Evolutionary conservation across 2,329 filamentous ascomycete genomes (phyloP).

Genomic region (Lasiodiplodia gonubiensis): DNA sequence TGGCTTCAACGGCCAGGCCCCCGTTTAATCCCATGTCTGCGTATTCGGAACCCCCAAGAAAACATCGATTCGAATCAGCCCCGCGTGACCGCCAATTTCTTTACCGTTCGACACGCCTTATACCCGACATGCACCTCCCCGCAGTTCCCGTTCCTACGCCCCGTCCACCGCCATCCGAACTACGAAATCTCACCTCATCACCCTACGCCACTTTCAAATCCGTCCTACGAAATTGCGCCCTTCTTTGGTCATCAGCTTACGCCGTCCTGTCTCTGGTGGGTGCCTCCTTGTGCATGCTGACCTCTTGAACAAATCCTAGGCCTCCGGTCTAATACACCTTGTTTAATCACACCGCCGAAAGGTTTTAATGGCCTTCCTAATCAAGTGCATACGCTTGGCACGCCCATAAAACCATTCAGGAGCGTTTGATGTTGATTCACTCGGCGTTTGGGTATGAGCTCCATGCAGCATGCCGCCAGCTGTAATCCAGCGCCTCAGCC

Average conservation of each 20-base stretch:
- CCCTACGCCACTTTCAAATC: neutral
- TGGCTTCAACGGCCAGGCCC: slow-evolving; percentile 16
- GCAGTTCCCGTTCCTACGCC: slow-evolving; percentile 9
- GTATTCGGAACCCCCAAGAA: neutral
- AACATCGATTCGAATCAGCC: neutral
- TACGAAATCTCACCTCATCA: neutral
- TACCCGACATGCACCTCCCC: slow-evolving; percentile 15
- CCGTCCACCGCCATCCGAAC: neutral
- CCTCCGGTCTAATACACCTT: neutral
- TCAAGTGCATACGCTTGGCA: neutral
- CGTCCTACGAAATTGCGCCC: neutral
- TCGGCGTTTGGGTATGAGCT: neutral
- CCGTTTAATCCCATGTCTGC: neutral
- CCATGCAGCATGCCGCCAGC: neutral
- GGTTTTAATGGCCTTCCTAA: neutral
- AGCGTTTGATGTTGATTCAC: neutral
- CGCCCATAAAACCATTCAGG: neutral
- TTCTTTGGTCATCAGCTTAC: neutral
- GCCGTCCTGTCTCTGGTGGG: neutral
- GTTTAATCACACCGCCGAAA: neutral
- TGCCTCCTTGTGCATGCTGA: neutral
- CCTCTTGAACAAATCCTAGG: neutral
- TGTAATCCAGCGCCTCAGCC: neutral
- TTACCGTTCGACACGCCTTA: slow-evolving; percentile 1
- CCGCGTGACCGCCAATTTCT: slow-evolving; percentile 15